Evolutionary conservation across 768 basidiomycete genomes (phyloP), one percentile per base, ranked within the genome.

Genomic region (Tulasnella calospora): DNA sequence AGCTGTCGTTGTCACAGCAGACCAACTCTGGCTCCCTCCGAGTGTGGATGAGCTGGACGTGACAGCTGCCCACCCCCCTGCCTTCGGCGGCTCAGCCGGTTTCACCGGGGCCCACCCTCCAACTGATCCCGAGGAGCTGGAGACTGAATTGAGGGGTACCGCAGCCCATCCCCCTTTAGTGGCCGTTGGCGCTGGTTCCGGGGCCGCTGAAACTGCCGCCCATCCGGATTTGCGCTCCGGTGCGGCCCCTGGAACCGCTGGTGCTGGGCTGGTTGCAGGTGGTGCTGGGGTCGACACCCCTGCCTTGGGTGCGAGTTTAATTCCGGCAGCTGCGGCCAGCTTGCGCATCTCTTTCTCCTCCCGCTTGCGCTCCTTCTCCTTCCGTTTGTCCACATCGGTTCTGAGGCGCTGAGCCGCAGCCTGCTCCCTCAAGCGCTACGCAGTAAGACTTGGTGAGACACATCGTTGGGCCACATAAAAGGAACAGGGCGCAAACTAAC

Each of bases 331-430:
- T 73, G 90, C 92, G 9, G 94, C 94, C 40, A 94, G 89, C 83
- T 94, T 94, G 78, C 92, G 87, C 35, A 95, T 86, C 81, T 94
- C 93, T 83, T 92, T 94, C 83, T 94, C 93, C 83, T 95, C 94
- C 51, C 93, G 88, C 83, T 90, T 93, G 7, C 92, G 88, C 83
- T 95, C 94, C 84, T 95, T 94, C 85, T 94, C 94, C 82, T 92
- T 93, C 73, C 92, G 89, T 81, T 88, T 92, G 80, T 93, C 86
- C 21, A 88, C 88, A 76, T 89, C 89, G n/a, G 89, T 82, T 75
- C 81, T 85, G 27, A 82, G 84, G 15, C 91, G 90, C 73, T 89
- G 89, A 73, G 90, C 90, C 38, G 90, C 89, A 85, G 94, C 92
- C 92, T 94, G 92, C 81, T 94, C 93, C 81, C 86, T 91, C 83